These are phyloP conservation scores for Paramecium tetraurelia DNA, from an alignment of 73 alveolate species.

Conservation along the genomic window DNA sequence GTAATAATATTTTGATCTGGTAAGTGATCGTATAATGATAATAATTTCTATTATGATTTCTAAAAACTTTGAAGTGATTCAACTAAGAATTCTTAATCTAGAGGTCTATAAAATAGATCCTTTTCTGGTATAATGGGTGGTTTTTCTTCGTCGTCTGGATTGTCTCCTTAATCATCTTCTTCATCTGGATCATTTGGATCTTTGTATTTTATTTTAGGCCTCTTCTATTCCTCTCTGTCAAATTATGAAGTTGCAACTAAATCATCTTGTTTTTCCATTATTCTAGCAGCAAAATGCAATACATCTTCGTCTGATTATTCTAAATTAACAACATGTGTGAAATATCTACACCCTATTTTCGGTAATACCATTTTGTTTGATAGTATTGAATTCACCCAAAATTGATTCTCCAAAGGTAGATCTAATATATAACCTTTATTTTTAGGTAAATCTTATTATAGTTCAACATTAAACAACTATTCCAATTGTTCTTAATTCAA, in stretches of 20 bases:
- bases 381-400: conserved; percentile 53
- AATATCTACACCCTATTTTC: conserved; percentile 56
- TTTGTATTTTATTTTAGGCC: conserved; percentile 80
- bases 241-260: conserved; percentile 59
- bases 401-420: conserved; percentile 49
- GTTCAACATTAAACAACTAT: conserved; percentile 29
- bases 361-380: conserved; percentile 47
- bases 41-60: conserved; percentile 43
- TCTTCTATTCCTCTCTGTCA: conserved; percentile 89
- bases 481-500: conserved; percentile 60
- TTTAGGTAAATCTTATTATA: conserved; percentile 17
- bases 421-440: conserved; percentile 63
- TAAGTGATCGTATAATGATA: conserved; percentile 76
- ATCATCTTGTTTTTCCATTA: conserved; percentile 62
- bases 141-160: conserved; percentile 88
- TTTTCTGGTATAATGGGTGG: conserved; percentile 79
- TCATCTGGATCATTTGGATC: conserved; percentile 83
- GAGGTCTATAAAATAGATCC: conserved; percentile 80
- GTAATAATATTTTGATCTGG: conserved; percentile 80
- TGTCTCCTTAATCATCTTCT: conserved; percentile 81
- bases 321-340: conserved; percentile 46
- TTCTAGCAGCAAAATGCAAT: conserved; percentile 32
- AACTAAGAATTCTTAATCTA: conserved; percentile 69
- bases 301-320: conserved; percentile 52
- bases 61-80: conserved; percentile 65